A percentile compares a stretch with the other conserved stretches of the same genome.
phyloP scores from a whole-genome alignment of 495 filamentous ascomycete species.

The Cercophora scortea region DNA sequence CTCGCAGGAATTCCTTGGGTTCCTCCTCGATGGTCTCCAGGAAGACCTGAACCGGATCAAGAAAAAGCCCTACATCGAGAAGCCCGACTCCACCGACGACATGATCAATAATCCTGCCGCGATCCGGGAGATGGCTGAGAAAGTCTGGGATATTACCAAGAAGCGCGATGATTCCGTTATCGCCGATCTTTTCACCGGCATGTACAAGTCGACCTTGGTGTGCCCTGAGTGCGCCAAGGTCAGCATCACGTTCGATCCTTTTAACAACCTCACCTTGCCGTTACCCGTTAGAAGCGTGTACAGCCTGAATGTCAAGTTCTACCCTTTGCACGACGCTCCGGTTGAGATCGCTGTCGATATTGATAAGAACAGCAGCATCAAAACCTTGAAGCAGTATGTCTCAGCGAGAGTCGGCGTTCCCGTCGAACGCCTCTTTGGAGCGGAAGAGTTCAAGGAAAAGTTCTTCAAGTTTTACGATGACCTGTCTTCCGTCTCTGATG shows the following conservation, averaged over 20 bases:
- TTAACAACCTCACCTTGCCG: conserved; percentile 87
- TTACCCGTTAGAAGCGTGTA: conserved; percentile 77
- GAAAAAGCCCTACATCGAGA: conserved; percentile 96
- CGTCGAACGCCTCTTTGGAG: conserved; percentile 55
- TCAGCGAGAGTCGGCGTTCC: conserved; percentile 57
- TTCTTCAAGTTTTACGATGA: conserved; percentile 83
- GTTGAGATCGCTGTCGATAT: conserved; percentile 76
- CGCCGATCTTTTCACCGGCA: conserved; percentile 88
- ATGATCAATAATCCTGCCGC: conserved; percentile 78
- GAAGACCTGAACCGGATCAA: conserved; percentile 90
- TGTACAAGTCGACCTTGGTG: conserved; percentile 94
- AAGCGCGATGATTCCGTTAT: conserved; percentile 90
- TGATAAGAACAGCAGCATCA: conserved; percentile 71
- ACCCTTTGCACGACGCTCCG: conserved; percentile 56
- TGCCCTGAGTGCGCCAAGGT: conserved; percentile 89
- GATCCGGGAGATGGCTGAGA: conserved; percentile 72
- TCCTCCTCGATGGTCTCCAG: conserved; percentile 87
- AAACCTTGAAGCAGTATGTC: conserved; percentile 66
- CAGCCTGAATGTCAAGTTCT: conserved; percentile 63
- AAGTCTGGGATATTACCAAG: conserved; percentile 87
- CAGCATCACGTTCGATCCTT: conserved; percentile 97
- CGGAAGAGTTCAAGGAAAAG: conserved; percentile 69
- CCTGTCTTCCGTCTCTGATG: conserved; percentile 54
- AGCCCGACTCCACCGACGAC: conserved; percentile 94
- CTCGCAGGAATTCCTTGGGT: conserved; percentile 95